These are phyloP conservation scores for Tricholoma hemisulphureum DNA, from an alignment of 768 basidiomycete genomes.

Conservation along the genomic window DNA sequence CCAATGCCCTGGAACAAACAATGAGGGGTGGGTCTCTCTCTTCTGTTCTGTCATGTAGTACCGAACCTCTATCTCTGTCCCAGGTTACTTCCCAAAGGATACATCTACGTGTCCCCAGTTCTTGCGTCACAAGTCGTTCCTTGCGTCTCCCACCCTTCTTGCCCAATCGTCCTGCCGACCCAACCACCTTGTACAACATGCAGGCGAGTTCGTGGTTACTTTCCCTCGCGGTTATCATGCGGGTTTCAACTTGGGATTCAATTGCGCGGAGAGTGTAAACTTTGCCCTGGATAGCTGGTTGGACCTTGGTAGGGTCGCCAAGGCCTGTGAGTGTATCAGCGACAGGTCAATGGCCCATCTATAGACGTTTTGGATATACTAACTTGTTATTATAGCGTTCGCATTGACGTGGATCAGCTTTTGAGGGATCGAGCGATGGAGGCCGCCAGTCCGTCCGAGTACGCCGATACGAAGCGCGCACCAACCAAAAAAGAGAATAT, in stretches of 20 bases:
- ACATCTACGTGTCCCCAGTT: constrained; percentile 87
- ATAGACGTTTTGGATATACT: background rate
- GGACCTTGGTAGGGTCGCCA: constrained; percentile 80
- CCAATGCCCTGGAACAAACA: constrained; percentile 78
- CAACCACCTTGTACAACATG: constrained; percentile 86
- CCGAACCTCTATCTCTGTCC: background rate
- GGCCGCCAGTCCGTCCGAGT: constrained; percentile 16
- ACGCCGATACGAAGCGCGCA: constrained; percentile 19
- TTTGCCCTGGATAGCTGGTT: constrained; percentile 96
- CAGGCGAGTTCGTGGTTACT: constrained; percentile 96
- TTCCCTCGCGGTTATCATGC: constrained; percentile 95
- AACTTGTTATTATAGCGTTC: constrained; percentile 55
- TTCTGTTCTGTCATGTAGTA: constrained; percentile 4
- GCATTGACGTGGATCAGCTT: constrained; percentile 89
- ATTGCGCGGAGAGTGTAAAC: constrained; percentile 96
- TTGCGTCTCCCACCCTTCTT: constrained; percentile 83
- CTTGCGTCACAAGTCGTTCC: constrained; percentile 93
- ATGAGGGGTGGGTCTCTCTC: constrained; percentile 73
- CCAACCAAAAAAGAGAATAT: constrained; percentile 24
- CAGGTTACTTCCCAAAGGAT: constrained; percentile 89
- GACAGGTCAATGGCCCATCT: constrained; percentile 54
- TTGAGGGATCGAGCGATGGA: constrained; percentile 65
- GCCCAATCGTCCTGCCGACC: constrained; percentile 77
- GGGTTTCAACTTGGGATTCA: constrained; percentile 94
- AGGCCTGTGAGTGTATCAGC: constrained; percentile 68